Conservation (phyloP, 2,329 filamentous ascomycete species). For the Zymoseptoria pseudotritici region DNA sequence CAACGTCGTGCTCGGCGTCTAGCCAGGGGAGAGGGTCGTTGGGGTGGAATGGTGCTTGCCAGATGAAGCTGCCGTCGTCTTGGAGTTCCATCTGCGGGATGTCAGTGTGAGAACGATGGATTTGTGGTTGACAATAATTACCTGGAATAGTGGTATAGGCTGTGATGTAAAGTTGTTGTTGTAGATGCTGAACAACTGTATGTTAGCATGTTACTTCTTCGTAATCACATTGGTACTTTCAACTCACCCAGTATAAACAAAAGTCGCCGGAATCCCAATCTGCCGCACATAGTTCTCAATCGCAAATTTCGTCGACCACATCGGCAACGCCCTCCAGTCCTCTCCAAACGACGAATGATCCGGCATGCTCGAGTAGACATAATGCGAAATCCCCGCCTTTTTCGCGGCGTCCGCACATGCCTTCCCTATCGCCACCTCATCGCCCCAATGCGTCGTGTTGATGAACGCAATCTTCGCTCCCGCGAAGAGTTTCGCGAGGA, state of each 20-base stretch:
- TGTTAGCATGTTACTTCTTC: background rate
- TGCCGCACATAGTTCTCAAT: slow-evolving; percentile 86
- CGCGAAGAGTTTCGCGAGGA: slow-evolving; percentile 49
- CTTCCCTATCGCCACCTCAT: slow-evolving; percentile 84
- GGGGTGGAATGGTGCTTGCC: slow-evolving; percentile 90
- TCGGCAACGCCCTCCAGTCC: slow-evolving; percentile 71
- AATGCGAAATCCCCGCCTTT: slow-evolving; percentile 76
- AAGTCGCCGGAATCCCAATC: slow-evolving; percentile 76
- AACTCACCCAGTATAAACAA: slow-evolving; percentile 72
- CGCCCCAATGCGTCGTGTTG: slow-evolving; percentile 95
- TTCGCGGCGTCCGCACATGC: slow-evolving; percentile 85
- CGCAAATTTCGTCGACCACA: slow-evolving; percentile 88
- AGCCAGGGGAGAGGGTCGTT: slow-evolving; percentile 87
- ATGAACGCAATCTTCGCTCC: slow-evolving; percentile 88
- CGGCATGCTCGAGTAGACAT: slow-evolving; percentile 95
- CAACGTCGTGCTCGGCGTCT: slow-evolving; percentile 92
- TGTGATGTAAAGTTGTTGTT: slow-evolving; percentile 98
- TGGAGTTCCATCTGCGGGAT: slow-evolving; percentile 65
- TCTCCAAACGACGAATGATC: slow-evolving; percentile 77
- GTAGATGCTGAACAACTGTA: slow-evolving; percentile 56
- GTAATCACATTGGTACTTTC: background rate
- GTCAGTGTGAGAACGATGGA: background rate
- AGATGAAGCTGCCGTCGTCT: slow-evolving; percentile 75
- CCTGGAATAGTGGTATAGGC: slow-evolving; percentile 81
- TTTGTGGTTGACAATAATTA: background rate